Base-by-base conservation (phyloP, 192 early-diverging fungal genomes). In the Helicostylum pulchrum region DNA sequence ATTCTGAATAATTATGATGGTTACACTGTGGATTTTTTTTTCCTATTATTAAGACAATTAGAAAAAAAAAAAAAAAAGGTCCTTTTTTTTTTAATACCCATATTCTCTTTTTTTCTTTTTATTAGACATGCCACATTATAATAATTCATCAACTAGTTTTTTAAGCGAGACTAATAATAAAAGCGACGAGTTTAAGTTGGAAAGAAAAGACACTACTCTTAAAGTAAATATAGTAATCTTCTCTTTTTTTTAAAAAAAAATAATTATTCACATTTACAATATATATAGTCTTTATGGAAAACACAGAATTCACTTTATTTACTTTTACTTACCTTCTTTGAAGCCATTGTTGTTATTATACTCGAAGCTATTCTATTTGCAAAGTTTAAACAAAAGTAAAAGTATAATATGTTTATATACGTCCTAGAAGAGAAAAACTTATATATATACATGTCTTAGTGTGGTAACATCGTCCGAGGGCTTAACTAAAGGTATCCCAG, bases 311-410 rank as follows among this genome's bases (percentile, higher is more conserved):
- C 72, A 10, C 19, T 63, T 34, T 60, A 64, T 51, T 59, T 66
- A 12, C 58, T 87, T 36, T 20, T 67, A 9, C 42, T 68, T n/a
- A 74, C 78, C 31, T 14, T 80, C 19, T 42, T 85, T 9, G 78
- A 88, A 65, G 84, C 83, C 52, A 32, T 80, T 9, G 57, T 85
- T 23, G 73, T 87, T 57, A 80, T 85, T 45, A 72, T 64, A 26
- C 62, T 88, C 32, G 82, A 87, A 64, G 62, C 82, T 49, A 68
- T 77, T 42, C 67, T 86, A 55, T 76, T 82, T 21, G 70, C 64
- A 56, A 65, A 64, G 54, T 62, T 54, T 17, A 50, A 26, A 66
- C 47, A 36, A 23, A 32, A 7, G 10, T 48, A 47, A 23, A 14
- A 44, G 15, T 34, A 56, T 21, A 36, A 8, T n/a, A 58, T 17